Evolutionary conservation across 345 rosid genomes (phyloP).

Genomic region (Microthlaspi erraticum): DNA sequence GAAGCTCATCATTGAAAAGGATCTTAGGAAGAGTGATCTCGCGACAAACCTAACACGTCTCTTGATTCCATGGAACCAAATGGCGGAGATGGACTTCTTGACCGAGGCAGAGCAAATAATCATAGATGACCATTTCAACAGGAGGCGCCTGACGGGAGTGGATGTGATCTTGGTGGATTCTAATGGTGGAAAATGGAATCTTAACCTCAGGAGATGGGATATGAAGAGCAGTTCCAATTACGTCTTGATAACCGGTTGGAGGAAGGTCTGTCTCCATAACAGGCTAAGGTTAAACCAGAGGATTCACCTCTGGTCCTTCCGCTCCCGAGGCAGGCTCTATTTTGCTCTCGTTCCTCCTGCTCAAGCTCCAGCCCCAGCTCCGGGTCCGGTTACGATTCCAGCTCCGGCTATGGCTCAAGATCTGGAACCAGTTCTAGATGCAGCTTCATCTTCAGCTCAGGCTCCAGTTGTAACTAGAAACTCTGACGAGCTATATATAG

Average conservation of each 20-base stretch:
- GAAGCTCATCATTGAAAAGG: neutral
- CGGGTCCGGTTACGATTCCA: too few relatives aligned
- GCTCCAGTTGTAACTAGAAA: too few relatives aligned
- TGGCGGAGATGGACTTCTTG: neutral
- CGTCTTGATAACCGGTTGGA: slow-evolving; percentile 6
- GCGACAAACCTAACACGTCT: neutral
- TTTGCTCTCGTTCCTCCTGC: neutral
- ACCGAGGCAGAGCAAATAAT: neutral
- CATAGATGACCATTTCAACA: neutral
- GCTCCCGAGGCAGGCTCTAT: neutral
- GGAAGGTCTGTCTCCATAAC: neutral
- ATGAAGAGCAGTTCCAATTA: neutral
- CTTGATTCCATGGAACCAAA: neutral
- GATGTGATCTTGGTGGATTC: slow-evolving; percentile 13
- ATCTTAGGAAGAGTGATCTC: neutral
- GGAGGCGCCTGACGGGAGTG: neutral
- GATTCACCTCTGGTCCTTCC: slow-evolving; percentile 19
- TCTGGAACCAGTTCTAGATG: neutral
- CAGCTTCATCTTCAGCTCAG: too few relatives aligned
- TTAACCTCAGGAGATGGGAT: slow-evolving; percentile 32
- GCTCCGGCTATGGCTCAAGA: neutral
- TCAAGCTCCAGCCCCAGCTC: too few relatives aligned
- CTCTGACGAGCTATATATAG: too few relatives aligned
- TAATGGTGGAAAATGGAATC: neutral
- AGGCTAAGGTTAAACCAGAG: accelerated